Conservation (phyloP, 2,329 filamentous ascomycete genomes). For the Aureobasidium mangrovei region DNA sequence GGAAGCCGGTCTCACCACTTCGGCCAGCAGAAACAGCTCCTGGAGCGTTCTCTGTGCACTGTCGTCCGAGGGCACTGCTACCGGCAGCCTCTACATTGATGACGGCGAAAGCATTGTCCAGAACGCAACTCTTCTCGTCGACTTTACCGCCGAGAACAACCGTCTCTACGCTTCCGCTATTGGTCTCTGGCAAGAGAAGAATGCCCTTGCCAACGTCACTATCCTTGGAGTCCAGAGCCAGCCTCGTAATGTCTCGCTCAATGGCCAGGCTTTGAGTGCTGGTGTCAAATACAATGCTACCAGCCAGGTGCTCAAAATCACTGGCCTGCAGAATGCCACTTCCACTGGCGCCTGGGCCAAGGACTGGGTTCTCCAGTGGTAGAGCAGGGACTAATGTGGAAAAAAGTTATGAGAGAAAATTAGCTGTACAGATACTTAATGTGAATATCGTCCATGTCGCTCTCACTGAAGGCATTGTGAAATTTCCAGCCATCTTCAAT, state of each 20-base stretch:
- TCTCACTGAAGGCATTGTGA: no score
- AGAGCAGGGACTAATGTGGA: neutral
- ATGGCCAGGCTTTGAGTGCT: constrained; percentile 32
- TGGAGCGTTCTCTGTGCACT: constrained; percentile 62
- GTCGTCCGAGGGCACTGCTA: constrained; percentile 45
- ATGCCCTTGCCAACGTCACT: constrained; percentile 53
- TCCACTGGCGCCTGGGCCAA: constrained; percentile 46
- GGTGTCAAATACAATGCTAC: constrained; percentile 43
- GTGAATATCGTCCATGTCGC: neutral
- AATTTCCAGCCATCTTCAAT: no score
- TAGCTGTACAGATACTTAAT: neutral
- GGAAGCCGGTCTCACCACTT: constrained; percentile 58
- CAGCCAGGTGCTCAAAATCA: constrained; percentile 43
- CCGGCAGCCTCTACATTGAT: constrained; percentile 60
- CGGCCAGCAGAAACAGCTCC: constrained; percentile 51
- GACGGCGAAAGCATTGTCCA: constrained; percentile 61
- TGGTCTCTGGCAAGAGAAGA: constrained; percentile 48
- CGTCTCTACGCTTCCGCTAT: constrained; percentile 41
- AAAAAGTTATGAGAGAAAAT: neutral
- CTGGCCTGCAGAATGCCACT: constrained; percentile 42
- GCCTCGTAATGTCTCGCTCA: constrained; percentile 42
- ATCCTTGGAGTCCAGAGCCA: constrained; percentile 47
- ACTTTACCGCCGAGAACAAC: constrained; percentile 39
- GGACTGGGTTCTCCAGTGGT: constrained; percentile 51
- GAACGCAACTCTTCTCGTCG: constrained; percentile 46